phyloP scores from a whole-genome alignment of 176 grass and related monocot species.

The Rhynchospora tenuis region DNA sequence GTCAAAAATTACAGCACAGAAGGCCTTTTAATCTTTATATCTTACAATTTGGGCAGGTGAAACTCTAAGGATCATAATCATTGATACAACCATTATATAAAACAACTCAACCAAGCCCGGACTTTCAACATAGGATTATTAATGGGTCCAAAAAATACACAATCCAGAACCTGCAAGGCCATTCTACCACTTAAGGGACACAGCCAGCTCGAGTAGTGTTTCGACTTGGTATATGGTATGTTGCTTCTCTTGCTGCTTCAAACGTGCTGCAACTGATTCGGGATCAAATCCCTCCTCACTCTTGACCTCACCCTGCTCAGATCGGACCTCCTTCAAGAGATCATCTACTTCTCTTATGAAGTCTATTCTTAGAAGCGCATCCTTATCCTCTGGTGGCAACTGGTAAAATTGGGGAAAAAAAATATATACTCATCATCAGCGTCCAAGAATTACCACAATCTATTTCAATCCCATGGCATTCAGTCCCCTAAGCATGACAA shows the following conservation, averaged over 20 bases:
- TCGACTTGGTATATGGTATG: slow-evolving; percentile 64
- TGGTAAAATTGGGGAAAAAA: slow-evolving; percentile 19
- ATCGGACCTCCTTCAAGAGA: slow-evolving; percentile 67
- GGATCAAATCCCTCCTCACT: slow-evolving; percentile 52
- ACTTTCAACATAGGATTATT: neutral
- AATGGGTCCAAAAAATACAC: neutral
- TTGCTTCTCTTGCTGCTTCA: slow-evolving; percentile 87
- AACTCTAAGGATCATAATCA: too few relatives aligned
- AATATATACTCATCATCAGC: neutral
- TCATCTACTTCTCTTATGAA: slow-evolving; percentile 78
- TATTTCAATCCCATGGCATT: neutral
- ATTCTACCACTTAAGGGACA: slow-evolving; percentile 58
- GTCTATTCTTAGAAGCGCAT: slow-evolving; percentile 74
- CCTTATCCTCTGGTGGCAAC: slow-evolving; percentile 62
- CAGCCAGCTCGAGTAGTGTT: slow-evolving; percentile 57
- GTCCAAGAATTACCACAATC: neutral
- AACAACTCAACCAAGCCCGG: neutral
- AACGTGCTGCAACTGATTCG: slow-evolving; percentile 61
- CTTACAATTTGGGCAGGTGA: too few relatives aligned
- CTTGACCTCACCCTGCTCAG: slow-evolving; percentile 39
- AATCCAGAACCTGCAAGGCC: neutral
- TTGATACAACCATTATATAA: neutral
- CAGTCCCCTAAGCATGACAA: neutral
- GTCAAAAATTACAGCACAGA: too few relatives aligned
- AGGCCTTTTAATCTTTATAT: too few relatives aligned